These are phyloP conservation scores for Cucurbita maxima DNA, from an alignment of 306 rosid species.

Conservation along the genomic window DNA sequence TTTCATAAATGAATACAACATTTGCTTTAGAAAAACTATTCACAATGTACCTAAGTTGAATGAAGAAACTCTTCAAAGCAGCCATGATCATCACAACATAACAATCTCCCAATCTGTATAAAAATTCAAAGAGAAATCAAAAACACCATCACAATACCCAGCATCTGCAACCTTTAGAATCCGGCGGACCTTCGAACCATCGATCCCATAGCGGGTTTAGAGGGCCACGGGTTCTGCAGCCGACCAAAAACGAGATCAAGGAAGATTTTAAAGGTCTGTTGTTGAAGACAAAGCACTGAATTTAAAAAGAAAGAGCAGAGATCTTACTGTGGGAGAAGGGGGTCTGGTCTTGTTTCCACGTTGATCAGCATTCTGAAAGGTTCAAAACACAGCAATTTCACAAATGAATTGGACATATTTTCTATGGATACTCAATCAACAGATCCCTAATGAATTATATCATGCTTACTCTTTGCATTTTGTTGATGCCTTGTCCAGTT, in stretches of 20 bases:
- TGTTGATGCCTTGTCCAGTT: slow-evolving; percentile 61
- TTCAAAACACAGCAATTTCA: slow-evolving; percentile 11
- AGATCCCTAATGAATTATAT: slow-evolving; percentile 2
- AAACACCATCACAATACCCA: slow-evolving; percentile 52
- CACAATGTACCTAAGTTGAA: slow-evolving; percentile 5
- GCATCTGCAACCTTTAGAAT: slow-evolving; percentile 77
- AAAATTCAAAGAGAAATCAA: neutral
- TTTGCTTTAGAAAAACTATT: slow-evolving; percentile 8
- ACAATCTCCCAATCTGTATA: neutral
- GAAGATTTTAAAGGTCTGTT: neutral
- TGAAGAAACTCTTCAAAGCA: slow-evolving; percentile 8
- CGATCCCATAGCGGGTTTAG: slow-evolving; percentile 71
- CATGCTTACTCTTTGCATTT: slow-evolving; percentile 75
- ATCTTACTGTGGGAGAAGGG: slow-evolving; percentile 65
- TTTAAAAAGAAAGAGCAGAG: slow-evolving; percentile 1
- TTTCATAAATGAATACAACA: slow-evolving; percentile 2
- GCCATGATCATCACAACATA: neutral
- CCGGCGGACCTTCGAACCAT: slow-evolving; percentile 94
- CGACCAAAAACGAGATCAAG: neutral
- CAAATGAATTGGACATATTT: neutral
- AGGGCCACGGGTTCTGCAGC: slow-evolving; percentile 61
- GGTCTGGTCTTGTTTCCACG: slow-evolving; percentile 77
- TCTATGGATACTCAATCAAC: neutral
- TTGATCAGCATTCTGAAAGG: slow-evolving; percentile 52
- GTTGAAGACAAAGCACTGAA: neutral